phyloP scores from a whole-genome alignment of 75 land plant genomes.

The Pinus albicaulis region DNA sequence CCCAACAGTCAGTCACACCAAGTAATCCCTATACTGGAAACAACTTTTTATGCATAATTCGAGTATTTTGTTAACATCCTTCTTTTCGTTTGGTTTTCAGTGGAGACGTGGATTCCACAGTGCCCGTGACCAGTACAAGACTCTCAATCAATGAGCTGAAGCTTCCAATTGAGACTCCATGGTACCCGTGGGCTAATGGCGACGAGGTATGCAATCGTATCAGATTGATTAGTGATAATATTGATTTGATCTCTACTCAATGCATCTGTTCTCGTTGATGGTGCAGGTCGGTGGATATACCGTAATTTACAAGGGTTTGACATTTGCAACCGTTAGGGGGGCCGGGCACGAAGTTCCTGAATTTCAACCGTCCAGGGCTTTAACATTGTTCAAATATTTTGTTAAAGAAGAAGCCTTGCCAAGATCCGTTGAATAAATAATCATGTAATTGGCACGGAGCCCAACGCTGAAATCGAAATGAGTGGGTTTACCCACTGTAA shows the following conservation, averaged over 20 bases:
- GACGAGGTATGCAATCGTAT: not conserved
- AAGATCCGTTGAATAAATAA: too few relatives aligned
- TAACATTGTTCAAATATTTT: not conserved
- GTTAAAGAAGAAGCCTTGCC: too few relatives aligned
- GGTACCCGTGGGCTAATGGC: not conserved
- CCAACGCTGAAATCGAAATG: too few relatives aligned
- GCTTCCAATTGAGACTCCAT: not conserved
- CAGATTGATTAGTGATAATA: too few relatives aligned
- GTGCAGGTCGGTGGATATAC: constrained; percentile 7
- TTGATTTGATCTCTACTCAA: too few relatives aligned
- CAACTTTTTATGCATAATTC: not conserved
- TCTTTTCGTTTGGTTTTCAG: constrained; percentile 20
- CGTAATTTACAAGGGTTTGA: constrained; percentile 55
- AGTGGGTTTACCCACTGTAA: too few relatives aligned
- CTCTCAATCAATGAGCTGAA: not conserved
- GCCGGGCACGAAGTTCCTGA: constrained; percentile 81
- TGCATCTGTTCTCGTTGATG: not conserved
- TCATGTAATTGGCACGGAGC: too few relatives aligned
- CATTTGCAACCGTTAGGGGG: constrained; percentile 71
- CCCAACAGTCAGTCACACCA: too few relatives aligned
- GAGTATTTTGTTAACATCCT: not conserved
- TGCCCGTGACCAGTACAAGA: constrained; percentile 40
- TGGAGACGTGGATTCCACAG: constrained; percentile 51
- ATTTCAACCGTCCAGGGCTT: constrained; percentile 19
- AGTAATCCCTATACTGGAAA: too few relatives aligned